A percentile compares a stretch with the other conserved stretches of the same genome.
These are phyloP conservation scores for Erythrophleum fordii DNA, from an alignment of 306 rosid genomes.

Conservation along the genomic window DNA sequence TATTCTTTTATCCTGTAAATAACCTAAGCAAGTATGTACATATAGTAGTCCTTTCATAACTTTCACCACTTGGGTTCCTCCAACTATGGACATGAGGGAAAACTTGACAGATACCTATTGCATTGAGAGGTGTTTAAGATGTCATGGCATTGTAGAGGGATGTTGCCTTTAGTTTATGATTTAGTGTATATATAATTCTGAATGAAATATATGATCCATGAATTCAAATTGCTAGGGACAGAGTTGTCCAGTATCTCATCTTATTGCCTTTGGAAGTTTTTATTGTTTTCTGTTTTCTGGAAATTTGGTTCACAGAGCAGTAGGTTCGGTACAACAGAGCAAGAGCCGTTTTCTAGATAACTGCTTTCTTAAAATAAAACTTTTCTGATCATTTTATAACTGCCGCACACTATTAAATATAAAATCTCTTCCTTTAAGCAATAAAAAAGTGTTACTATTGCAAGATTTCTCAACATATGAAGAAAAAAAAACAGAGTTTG, in stretches of 20 bases:
- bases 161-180: too few relatives aligned
- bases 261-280: neutral
- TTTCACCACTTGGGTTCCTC: neutral
- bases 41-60: too few relatives aligned
- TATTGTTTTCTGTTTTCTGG: neutral
- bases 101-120: constrained; percentile 34
- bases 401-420: neutral
- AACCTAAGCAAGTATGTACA: too few relatives aligned
- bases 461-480: neutral
- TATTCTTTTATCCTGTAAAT: too few relatives aligned
- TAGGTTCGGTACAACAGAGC: too few relatives aligned
- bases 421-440: neutral
- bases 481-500: neutral
- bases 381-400: neutral
- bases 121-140: constrained; percentile 34
- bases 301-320: neutral
- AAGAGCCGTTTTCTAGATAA: too few relatives aligned
- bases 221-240: neutral
- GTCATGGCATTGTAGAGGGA: constrained; percentile 8
- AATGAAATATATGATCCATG: constrained; percentile 27
- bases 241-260: constrained; percentile 6
- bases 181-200: constrained; percentile 2
- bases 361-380: too few relatives aligned
- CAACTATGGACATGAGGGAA: constrained; percentile 11
- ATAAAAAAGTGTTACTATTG: neutral